phyloP scores from a whole-genome alignment of 306 rosid genomes.

The Vicia villosa region DNA sequence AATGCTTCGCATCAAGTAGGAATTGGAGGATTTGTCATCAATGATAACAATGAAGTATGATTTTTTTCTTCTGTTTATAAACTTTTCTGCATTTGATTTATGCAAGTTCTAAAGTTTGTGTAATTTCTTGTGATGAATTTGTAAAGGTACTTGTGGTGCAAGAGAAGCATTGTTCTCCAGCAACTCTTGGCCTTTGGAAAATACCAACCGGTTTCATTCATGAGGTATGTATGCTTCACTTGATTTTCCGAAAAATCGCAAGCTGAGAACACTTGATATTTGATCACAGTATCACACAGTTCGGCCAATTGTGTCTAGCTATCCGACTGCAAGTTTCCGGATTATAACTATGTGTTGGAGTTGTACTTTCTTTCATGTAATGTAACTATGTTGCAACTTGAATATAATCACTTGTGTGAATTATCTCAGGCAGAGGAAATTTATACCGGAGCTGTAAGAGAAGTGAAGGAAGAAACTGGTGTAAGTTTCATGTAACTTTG shows the following conservation, averaged over 20 bases:
- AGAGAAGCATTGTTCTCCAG: slow-evolving; percentile 77
- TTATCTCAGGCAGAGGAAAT: slow-evolving; percentile 84
- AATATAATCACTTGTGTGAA: slow-evolving; percentile 36
- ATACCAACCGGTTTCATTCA: slow-evolving; percentile 94
- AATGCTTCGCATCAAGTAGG: slow-evolving; percentile 98
- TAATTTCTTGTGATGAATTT: slow-evolving; percentile 29
- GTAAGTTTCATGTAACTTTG: slow-evolving; percentile 44
- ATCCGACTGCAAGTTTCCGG: not conserved
- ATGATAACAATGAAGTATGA: slow-evolving; percentile 70
- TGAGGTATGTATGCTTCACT: slow-evolving; percentile 61
- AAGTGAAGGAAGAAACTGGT: slow-evolving; percentile 98
- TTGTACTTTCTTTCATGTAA: slow-evolving; percentile 6
- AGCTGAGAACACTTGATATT: not conserved
- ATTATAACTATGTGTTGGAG: not conserved
- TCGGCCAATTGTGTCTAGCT: not conserved
- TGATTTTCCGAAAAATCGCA: not conserved
- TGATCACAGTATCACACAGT: not conserved
- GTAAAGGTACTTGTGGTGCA: slow-evolving; percentile 91
- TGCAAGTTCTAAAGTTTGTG: not conserved
- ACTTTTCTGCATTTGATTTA: slow-evolving; percentile 16
- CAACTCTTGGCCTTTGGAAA: slow-evolving; percentile 76
- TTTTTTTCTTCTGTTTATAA: slow-evolving; percentile 14
- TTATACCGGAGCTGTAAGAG: slow-evolving; percentile 88
- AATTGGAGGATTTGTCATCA: slow-evolving; percentile 90
- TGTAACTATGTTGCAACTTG: not conserved